Evolutionary conservation across 345 rosid species (phyloP).

Genomic region (Hevea brasiliensis): DNA sequence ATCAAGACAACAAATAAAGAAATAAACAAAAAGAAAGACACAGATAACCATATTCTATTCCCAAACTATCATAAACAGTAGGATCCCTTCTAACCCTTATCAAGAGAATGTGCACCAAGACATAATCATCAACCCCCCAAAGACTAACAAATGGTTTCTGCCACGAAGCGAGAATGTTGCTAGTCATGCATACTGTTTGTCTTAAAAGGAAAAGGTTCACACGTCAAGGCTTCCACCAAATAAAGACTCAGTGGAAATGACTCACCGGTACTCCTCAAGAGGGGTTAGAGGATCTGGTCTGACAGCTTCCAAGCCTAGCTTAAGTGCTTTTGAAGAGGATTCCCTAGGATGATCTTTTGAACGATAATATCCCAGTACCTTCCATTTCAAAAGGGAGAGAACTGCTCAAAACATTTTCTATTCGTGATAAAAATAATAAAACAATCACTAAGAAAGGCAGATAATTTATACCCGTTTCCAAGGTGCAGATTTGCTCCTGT

Average conservation of each 20-base stretch:
- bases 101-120: neutral
- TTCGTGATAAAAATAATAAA: constrained; percentile 13
- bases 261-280: constrained; percentile 89
- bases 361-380: constrained; percentile 75
- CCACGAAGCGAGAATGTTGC: neutral
- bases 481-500: constrained; percentile 71
- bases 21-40: neutral
- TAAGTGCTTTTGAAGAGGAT: constrained; percentile 75
- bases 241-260: neutral
- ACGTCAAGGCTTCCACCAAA: neutral
- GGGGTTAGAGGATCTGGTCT: constrained; percentile 86
- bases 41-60: neutral
- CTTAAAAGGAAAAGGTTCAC: neutral
- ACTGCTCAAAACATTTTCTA: constrained; percentile 7
- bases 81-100: neutral
- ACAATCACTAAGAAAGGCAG: neutral
- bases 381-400: constrained; percentile 25
- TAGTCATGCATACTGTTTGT: neutral
- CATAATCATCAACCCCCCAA: neutral
- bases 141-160: neutral
- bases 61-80: neutral
- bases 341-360: constrained; percentile 91
- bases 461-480: constrained; percentile 66
- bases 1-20: neutral
- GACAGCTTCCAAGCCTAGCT: constrained; percentile 79